Conservation (phyloP, 495 filamentous ascomycete genomes). For the Hyphodiscus hymeniophilus region DNA sequence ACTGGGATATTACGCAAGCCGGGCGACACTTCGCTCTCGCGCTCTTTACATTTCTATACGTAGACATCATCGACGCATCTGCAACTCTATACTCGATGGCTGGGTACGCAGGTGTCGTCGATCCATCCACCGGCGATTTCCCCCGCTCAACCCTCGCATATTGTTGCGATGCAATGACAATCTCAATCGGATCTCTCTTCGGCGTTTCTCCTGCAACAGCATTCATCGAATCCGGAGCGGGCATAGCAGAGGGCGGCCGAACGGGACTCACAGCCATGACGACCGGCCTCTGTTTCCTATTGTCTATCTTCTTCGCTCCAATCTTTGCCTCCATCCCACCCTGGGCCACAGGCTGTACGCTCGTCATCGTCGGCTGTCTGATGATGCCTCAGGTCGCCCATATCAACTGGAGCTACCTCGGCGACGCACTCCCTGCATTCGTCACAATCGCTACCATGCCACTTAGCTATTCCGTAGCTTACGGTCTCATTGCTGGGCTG, state of each 20-base stretch:
- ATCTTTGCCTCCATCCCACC: constrained; percentile 78
- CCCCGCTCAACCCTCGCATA: constrained; percentile 65
- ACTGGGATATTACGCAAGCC: constrained; percentile 56
- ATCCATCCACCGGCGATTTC: constrained; percentile 51
- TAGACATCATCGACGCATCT: constrained; percentile 66
- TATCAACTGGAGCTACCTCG: constrained; percentile 47
- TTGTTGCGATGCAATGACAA: constrained; percentile 51
- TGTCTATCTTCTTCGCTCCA: constrained; percentile 74
- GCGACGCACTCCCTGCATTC: constrained; percentile 73
- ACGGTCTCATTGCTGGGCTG: constrained; percentile 71
- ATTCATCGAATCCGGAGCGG: constrained; percentile 76
- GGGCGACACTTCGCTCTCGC: constrained; percentile 60
- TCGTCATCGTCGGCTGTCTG: constrained; percentile 58
- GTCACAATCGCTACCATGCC: constrained; percentile 74
- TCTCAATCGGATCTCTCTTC: constrained; percentile 69
- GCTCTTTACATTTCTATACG: constrained; percentile 78
- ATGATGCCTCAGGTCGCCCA: constrained; percentile 48
- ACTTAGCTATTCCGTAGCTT: constrained; percentile 73
- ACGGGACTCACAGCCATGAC: constrained; percentile 71
- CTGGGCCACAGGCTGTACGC: constrained; percentile 75
- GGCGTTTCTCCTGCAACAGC: constrained; percentile 71
- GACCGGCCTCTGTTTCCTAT: constrained; percentile 67
- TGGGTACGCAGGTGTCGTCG: constrained; percentile 60
- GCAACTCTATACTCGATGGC: constrained; percentile 75
- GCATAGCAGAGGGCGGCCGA: constrained; percentile 72